A percentile compares a stretch with the other conserved stretches of the same genome.
phyloP scores from a whole-genome alignment of 305 asterid genomes.

The Petunia hybrid region DNA sequence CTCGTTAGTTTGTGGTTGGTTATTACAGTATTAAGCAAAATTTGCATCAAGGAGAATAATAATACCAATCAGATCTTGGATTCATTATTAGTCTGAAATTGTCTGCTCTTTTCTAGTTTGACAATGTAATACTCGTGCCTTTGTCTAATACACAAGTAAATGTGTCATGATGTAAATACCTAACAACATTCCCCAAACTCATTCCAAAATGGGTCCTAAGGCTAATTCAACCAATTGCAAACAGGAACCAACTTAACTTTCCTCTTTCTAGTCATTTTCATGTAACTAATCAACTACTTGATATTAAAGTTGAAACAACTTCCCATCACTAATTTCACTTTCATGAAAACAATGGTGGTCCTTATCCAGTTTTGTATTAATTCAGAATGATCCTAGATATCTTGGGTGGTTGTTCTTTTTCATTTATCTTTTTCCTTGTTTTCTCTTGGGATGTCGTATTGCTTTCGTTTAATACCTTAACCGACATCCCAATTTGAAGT shows the following conservation, averaged over 20 bases:
- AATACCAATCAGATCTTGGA: not conserved
- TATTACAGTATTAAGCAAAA: not conserved
- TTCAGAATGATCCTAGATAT: not conserved
- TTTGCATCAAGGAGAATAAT: not conserved
- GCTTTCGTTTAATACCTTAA: not conserved
- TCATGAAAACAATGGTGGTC: not conserved
- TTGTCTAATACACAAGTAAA: not conserved
- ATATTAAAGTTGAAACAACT: constrained; percentile 19
- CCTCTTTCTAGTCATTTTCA: not conserved
- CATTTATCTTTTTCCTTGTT: not conserved
- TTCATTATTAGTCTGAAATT: not conserved
- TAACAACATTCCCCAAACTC: constrained; percentile 13
- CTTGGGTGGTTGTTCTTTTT: not conserved
- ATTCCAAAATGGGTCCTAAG: not conserved
- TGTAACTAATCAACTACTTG: constrained; percentile 19
- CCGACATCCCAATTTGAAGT: not conserved
- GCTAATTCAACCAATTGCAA: not conserved
- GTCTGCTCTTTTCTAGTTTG: not conserved
- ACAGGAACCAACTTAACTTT: not conserved
- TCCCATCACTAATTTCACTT: not conserved
- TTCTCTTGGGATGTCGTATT: not conserved
- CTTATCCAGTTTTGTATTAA: not conserved
- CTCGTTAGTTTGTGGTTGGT: too few species aligned
- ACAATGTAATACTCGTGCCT: not conserved
- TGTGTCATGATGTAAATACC: not conserved